Conservation (phyloP, 1,139 yeast genomes). For the Maudiozyma humilis region DNA sequence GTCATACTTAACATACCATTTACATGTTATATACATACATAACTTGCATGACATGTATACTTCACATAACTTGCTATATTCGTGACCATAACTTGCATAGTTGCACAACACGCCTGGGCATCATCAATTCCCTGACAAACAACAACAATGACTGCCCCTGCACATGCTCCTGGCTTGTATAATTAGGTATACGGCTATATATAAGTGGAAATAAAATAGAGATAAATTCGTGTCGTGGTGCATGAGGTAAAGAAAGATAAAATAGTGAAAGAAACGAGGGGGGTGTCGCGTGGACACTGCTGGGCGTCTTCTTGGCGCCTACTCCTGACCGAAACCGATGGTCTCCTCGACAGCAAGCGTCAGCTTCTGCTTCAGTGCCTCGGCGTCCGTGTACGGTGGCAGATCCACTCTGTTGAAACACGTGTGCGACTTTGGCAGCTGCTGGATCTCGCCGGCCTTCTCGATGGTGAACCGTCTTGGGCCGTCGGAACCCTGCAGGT, state of each 20-base stretch:
- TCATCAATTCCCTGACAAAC: too few relatives aligned
- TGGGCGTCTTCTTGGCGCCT: too few relatives aligned
- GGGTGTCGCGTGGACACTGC: too few relatives aligned
- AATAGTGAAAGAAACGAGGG: too few relatives aligned
- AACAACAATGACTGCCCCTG: too few relatives aligned
- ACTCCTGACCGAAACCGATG: slow-evolving; percentile 92
- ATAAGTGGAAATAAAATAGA: too few relatives aligned
- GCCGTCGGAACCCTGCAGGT: slow-evolving; percentile 96
- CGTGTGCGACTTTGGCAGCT: slow-evolving; percentile 92
- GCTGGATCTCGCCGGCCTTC: slow-evolving; percentile 90
- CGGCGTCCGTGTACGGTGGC: slow-evolving; percentile 73
- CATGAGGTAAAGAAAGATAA: not conserved
- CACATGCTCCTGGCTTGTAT: not conserved
- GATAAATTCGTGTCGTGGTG: not conserved
- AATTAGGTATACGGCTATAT: not conserved
- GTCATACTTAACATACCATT: too few relatives aligned
- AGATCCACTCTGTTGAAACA: slow-evolving; percentile 91
- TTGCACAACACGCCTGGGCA: too few relatives aligned
- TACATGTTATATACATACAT: too few relatives aligned
- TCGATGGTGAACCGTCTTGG: slow-evolving; percentile 98
- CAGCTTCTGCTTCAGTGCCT: slow-evolving; percentile 68
- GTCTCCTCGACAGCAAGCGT: slow-evolving; percentile 89
- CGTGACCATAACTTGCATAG: too few relatives aligned
- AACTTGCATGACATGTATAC: too few relatives aligned
- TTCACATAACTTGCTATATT: too few relatives aligned